Evolutionary conservation across 2,329 filamentous ascomycete species (phyloP).

Genomic region (Pleurostoma richardsiae): DNA sequence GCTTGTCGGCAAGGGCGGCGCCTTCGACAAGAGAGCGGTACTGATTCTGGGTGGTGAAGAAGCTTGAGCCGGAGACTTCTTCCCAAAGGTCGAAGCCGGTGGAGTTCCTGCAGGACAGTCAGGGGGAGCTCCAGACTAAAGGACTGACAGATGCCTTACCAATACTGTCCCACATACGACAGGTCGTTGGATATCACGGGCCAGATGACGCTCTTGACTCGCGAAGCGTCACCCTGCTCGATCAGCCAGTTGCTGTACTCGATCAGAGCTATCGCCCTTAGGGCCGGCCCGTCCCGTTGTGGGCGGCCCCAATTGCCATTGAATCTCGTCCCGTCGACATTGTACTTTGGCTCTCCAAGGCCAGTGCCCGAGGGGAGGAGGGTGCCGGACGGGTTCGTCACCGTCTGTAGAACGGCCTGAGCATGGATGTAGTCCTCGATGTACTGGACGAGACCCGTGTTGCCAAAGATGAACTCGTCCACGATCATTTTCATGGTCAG

Average conservation of each 20-base stretch:
- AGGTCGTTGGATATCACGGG: conserved; percentile 53
- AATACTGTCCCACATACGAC: conserved; percentile 48
- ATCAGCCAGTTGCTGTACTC: conserved; percentile 48
- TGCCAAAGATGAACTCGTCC: conserved; percentile 43
- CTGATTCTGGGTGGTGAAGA: conserved; percentile 52
- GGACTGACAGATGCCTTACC: conserved; percentile 17
- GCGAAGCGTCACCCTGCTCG: conserved; percentile 31
- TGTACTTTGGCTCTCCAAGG: conserved; percentile 51
- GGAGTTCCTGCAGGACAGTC: conserved; percentile 28
- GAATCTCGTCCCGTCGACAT: conserved; percentile 43
- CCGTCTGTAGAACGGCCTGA: conserved; percentile 45
- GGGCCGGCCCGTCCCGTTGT: conserved; percentile 53
- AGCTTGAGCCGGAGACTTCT: conserved; percentile 50
- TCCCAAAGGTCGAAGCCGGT: conserved; percentile 59
- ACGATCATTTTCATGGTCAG: conserved; percentile 46
- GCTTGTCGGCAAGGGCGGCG: conserved; percentile 39
- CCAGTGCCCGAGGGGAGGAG: conserved; percentile 37
- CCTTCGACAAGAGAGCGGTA: conserved; percentile 43
- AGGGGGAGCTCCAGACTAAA: neutral
- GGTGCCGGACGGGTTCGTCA: conserved; percentile 47
- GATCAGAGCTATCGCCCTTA: conserved; percentile 52
- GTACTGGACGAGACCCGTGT: conserved; percentile 33
- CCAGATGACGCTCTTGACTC: conserved; percentile 41
- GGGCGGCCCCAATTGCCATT: conserved; percentile 52
- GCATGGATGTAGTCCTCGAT: conserved; percentile 49